Conservation (phyloP, 768 basidiomycete genomes). For the Trametes cubensis region DNA sequence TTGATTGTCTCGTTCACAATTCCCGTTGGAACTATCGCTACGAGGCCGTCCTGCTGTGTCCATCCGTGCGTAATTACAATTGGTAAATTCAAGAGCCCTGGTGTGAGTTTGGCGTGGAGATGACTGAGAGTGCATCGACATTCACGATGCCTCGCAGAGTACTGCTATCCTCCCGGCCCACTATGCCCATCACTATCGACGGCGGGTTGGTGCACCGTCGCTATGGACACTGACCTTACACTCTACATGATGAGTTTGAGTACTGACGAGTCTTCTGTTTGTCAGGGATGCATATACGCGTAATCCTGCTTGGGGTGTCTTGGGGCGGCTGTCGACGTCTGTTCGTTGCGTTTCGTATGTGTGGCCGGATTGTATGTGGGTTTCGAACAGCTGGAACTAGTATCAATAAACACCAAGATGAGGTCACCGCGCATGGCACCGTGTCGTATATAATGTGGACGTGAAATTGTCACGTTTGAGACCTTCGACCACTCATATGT, state of each 20-base stretch:
- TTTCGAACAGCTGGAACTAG: background rate
- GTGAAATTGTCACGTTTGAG: too few relatives aligned
- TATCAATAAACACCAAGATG: too few relatives aligned
- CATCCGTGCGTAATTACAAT: too few relatives aligned
- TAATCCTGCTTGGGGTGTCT: background rate
- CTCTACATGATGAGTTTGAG: too few relatives aligned
- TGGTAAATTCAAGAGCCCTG: background rate
- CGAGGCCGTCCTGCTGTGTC: too few relatives aligned
- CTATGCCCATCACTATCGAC: background rate
- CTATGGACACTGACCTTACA: background rate
- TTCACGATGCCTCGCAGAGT: slow-evolving; percentile 4
- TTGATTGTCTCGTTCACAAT: too few relatives aligned
- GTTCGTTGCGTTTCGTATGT: background rate
- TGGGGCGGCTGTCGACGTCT: slow-evolving; percentile 1
- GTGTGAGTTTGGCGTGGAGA: too few relatives aligned
- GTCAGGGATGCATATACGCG: background rate
- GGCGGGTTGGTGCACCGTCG: background rate
- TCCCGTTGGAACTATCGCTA: too few relatives aligned
- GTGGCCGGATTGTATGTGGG: background rate
- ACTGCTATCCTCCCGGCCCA: background rate
- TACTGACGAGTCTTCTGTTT: too few relatives aligned
- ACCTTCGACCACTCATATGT: too few relatives aligned
- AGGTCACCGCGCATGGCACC: too few relatives aligned
- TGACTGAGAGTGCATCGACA: background rate
- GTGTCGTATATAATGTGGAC: too few relatives aligned